Evolutionary conservation across 345 rosid genomes (phyloP), one percentile per base, ranked within the genome.

Genomic region (Aquilaria sinensis): DNA sequence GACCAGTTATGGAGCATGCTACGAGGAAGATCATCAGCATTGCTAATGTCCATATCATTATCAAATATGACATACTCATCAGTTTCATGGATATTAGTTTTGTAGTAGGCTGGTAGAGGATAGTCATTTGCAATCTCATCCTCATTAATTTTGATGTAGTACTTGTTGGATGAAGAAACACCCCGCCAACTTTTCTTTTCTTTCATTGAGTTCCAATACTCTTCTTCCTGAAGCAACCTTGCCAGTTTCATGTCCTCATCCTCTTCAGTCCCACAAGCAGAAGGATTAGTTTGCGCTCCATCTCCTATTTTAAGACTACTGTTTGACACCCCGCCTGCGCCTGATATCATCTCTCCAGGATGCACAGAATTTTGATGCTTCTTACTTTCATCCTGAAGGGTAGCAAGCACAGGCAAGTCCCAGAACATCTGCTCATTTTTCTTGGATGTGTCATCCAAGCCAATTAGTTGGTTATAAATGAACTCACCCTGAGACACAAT

Each of bases 51-150:
- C 67, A 67, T 58, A 41, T 64, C 77, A 73, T 65, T 67, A 9
- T 78, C 87, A 70, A 69, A 77, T 10, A 80, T 70, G 52, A 85
- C 43, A 50, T 71, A 78, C 68, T 92, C 97, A 67, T 89, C 96
- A 58, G 78, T 72, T 84, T 92, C 98, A 56, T 79, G 84, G 31
- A 48, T 43, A 50, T 74, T 71, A 53, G 60, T 74, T 71, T 77
- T 77, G 76, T 87, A 89, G 74, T 71, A 89, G 41, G 82, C 79
- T 29, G 98, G 98, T n/a, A 87, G 78, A 48, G 97, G 98, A 63
- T 92, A 92, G 66, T 92, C 97, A 64, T 74, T 72, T 9, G 92
- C 93, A 69, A 89, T 82, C 58, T 92, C 93, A 63, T 90, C 93
- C 66, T 92, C 98, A 64, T 86, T 78, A 61, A 90, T 89, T 67